A percentile compares a stretch with the other conserved stretches of the same genome.
phyloP scores from a whole-genome alignment of 2,329 filamentous ascomycete species.

The Exophiala viscosa region DNA sequence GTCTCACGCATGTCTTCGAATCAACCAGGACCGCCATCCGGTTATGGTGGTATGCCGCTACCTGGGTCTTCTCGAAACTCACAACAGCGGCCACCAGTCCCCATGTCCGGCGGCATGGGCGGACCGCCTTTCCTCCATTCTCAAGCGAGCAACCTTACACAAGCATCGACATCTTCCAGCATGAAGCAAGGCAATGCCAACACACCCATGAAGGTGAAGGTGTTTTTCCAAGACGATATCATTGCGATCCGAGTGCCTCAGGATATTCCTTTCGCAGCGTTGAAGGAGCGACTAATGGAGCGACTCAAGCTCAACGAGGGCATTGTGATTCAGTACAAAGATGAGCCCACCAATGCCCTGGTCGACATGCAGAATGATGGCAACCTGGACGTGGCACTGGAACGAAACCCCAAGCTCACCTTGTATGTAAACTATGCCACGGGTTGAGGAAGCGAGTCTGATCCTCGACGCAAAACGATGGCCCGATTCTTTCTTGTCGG shows the following conservation, averaged over 20 bases:
- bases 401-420: constrained; percentile 81
- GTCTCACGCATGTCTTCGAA: constrained; percentile 65
- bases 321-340: constrained; percentile 78
- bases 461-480: not conserved
- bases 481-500: not conserved
- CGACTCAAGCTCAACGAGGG: constrained; percentile 72
- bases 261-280: constrained; percentile 71
- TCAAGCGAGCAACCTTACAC: constrained; percentile 53
- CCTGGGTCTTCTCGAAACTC: constrained; percentile 33
- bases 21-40: constrained; percentile 57
- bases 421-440: constrained; percentile 40
- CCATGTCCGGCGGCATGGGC: constrained; percentile 29
- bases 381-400: constrained; percentile 75
- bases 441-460: constrained; percentile 7
- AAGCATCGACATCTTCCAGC: constrained; percentile 38
- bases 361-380: constrained; percentile 72
- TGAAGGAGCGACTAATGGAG: constrained; percentile 81
- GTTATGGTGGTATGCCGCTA: constrained; percentile 52
- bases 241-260: constrained; percentile 85
- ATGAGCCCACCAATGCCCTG: constrained; percentile 73
- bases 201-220: constrained; percentile 82
- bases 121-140: constrained; percentile 38
- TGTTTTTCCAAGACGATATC: constrained; percentile 87
- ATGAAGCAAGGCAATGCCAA: constrained; percentile 19
- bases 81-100: constrained; percentile 40